Evolutionary conservation across 176 grass and related monocot species (phyloP).

Genomic region (Ensete glaucum): DNA sequence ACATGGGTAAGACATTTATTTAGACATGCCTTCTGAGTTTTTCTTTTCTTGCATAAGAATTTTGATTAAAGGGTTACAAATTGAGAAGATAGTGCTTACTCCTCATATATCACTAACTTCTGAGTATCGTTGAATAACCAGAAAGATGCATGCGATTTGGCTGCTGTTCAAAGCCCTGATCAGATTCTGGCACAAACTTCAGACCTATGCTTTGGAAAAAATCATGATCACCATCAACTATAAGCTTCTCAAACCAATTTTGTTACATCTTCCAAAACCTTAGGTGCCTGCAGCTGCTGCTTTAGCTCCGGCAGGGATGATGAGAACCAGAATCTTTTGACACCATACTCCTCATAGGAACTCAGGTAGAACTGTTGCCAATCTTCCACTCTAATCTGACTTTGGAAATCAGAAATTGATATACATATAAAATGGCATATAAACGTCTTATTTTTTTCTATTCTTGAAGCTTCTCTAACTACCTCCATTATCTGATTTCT

Average conservation of each 20-base stretch:
- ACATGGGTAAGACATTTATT: not conserved
- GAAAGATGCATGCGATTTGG: constrained; percentile 1
- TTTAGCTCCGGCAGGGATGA: not conserved
- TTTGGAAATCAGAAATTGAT: not conserved
- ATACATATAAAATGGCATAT: not conserved
- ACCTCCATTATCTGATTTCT: too few relatives aligned
- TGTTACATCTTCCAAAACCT: not conserved
- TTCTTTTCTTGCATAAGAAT: not conserved
- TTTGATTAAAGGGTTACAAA: not conserved
- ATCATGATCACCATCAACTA: not conserved
- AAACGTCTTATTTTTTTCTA: not conserved
- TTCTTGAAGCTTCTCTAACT: too few relatives aligned
- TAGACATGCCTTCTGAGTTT: not conserved
- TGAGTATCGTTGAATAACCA: not conserved
- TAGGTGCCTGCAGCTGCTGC: not conserved
- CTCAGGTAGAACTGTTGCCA: not conserved
- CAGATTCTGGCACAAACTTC: not conserved
- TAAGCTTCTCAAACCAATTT: not conserved
- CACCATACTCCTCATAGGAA: not conserved
- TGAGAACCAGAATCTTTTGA: not conserved
- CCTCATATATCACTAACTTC: not conserved
- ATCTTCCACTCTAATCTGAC: not conserved
- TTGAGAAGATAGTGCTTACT: not conserved
- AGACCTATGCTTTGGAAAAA: not conserved
- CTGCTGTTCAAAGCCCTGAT: not conserved